phyloP scores from a whole-genome alignment of 108 stramenopile species.

The Hondaea fermentalgiana region DNA sequence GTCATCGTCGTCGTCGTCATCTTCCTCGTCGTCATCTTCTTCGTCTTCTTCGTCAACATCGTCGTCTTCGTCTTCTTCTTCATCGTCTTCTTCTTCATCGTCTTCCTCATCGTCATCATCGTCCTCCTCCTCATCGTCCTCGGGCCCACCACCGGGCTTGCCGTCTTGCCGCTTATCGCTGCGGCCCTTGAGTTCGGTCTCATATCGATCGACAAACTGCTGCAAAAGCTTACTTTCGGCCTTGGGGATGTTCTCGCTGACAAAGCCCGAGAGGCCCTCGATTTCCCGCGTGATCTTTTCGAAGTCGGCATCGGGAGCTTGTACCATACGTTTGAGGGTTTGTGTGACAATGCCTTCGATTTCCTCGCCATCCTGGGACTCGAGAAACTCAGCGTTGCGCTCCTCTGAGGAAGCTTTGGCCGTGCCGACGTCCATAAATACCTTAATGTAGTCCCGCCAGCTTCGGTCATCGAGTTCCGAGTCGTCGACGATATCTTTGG shows the following conservation, averaged over 20 bases:
- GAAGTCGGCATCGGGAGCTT: neutral
- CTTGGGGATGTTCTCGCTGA: neutral
- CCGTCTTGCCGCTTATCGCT: neutral
- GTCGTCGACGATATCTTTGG: neutral
- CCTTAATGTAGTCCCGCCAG: neutral
- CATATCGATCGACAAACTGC: neutral
- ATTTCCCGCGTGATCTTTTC: constrained; percentile 7
- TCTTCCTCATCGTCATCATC: neutral
- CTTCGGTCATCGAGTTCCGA: neutral
- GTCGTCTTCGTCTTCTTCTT: neutral
- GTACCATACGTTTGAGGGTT: neutral
- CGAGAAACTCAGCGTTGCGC: neutral
- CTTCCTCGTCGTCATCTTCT: neutral
- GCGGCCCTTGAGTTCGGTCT: neutral
- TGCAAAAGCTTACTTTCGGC: neutral
- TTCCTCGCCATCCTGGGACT: neutral
- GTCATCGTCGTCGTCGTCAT: neutral
- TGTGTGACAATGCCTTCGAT: neutral
- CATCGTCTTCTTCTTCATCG: neutral
- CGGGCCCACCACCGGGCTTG: neutral
- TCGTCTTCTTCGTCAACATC: neutral
- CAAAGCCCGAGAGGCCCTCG: neutral
- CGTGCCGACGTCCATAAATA: neutral
- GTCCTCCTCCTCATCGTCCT: neutral
- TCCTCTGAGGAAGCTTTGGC: neutral